Conservation (phyloP, 768 basidiomycete genomes). For the Gelatoporia subvermispora region DNA sequence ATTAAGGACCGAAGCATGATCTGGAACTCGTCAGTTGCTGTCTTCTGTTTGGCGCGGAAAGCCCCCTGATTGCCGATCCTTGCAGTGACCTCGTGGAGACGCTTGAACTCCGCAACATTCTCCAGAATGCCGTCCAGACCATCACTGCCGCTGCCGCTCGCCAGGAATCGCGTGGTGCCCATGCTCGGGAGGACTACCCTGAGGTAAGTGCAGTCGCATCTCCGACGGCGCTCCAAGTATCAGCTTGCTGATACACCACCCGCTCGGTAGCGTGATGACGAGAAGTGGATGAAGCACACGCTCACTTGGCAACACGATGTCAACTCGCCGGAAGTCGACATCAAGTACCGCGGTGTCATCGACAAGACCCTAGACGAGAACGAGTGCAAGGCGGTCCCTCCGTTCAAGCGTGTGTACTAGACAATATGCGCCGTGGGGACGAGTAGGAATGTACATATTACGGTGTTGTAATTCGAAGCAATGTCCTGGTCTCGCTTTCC, state of each 20-base stretch:
- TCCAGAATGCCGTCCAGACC: slow-evolving; percentile 94
- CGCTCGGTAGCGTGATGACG: slow-evolving; percentile 74
- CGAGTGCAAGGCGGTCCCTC: slow-evolving; percentile 95
- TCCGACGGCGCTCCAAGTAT: background rate
- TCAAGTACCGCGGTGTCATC: slow-evolving; percentile 88
- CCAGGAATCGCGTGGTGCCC: slow-evolving; percentile 97
- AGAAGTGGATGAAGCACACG: slow-evolving; percentile 92
- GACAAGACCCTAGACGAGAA: slow-evolving; percentile 85
- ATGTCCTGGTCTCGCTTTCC: no score
- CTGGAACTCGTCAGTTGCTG: slow-evolving; percentile 86
- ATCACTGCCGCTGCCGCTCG: slow-evolving; percentile 90
- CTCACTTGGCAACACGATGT: slow-evolving; percentile 87
- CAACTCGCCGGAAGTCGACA: slow-evolving; percentile 73
- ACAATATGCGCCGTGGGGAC: background rate
- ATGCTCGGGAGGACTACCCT: slow-evolving; percentile 97
- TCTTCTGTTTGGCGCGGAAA: background rate
- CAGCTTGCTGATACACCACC: background rate
- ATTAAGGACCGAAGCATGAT: slow-evolving; percentile 99
- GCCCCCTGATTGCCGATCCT: background rate
- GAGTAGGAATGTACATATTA: background rate
- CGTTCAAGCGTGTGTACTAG: slow-evolving; percentile 95
- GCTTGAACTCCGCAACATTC: slow-evolving; percentile 91
- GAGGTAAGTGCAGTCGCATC: slow-evolving; percentile 50
- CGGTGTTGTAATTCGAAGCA: background rate
- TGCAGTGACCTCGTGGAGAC: slow-evolving; percentile 92